Evolutionary conservation across 345 rosid genomes (phyloP).

Genomic region (Pistacia atlantica): DNA sequence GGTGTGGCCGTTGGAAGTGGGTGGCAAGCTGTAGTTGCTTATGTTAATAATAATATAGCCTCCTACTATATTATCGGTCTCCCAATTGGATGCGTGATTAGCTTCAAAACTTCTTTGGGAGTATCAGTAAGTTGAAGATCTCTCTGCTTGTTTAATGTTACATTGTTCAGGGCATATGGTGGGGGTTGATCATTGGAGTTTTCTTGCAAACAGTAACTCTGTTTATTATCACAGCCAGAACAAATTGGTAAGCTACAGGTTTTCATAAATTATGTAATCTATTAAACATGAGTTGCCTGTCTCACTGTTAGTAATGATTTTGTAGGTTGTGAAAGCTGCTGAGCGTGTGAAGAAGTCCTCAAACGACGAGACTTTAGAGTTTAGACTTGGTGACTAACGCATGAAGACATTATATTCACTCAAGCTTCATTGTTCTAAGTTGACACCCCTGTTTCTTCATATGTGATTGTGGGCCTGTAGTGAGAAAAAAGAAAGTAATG

Average conservation of each 20-base stretch:
- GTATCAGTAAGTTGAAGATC: conserved; percentile 54
- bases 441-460: too few species aligned
- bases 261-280: background rate
- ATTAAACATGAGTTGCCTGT: too few species aligned
- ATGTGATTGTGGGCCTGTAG: too few species aligned
- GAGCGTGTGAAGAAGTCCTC: conserved; percentile 50
- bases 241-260: conserved; percentile 59
- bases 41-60: too few species aligned
- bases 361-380: conserved; percentile 35
- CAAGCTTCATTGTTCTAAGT: too few species aligned
- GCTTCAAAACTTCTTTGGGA: conserved; percentile 79
- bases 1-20: conserved; percentile 98
- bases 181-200: conserved; percentile 89
- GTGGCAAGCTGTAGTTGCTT: conserved; percentile 62
- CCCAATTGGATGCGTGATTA: conserved; percentile 82
- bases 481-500: too few species aligned
- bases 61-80: conserved; percentile 48
- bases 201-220: conserved; percentile 66
- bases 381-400: conserved; percentile 20
- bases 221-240: conserved; percentile 67
- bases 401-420: background rate
- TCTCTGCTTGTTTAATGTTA: too few species aligned
- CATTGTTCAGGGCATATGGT: conserved; percentile 79
- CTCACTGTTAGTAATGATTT: background rate
- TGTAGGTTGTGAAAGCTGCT: conserved; percentile 69